Conservation (phyloP, 768 basidiomycete species). For the Grammothele lineata region DNA sequence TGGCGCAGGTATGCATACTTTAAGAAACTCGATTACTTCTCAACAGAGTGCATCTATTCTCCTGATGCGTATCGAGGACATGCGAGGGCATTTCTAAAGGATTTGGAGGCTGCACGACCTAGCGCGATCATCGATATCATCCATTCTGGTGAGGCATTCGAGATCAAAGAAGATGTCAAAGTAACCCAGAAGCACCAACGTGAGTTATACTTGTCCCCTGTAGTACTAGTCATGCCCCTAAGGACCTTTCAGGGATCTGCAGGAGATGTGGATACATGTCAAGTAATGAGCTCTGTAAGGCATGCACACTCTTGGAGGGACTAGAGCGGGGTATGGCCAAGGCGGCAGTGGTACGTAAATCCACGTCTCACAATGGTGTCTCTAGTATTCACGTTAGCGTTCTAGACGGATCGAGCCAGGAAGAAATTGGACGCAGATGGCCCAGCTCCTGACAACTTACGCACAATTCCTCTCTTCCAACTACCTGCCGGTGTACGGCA, state of each 20-base stretch:
- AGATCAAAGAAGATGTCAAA: constrained; percentile 80
- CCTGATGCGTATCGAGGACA: constrained; percentile 98
- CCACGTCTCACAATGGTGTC: not conserved
- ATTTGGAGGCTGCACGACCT: constrained; percentile 89
- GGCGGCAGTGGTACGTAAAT: constrained; percentile 42
- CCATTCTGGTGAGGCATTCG: constrained; percentile 91
- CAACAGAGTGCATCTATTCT: constrained; percentile 98
- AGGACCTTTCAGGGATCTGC: constrained; percentile 65
- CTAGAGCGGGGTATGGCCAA: constrained; percentile 75
- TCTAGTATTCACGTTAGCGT: no score
- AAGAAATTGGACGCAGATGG: constrained; percentile 58
- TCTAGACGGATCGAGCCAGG: constrained; percentile 64
- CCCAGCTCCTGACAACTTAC: constrained; percentile 59
- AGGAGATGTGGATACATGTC: constrained; percentile 93
- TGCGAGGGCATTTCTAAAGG: constrained; percentile 90
- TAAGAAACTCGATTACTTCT: constrained; percentile 98
- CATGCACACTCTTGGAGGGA: constrained; percentile 86
- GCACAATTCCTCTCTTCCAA: constrained; percentile 73
- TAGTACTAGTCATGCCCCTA: not conserved
- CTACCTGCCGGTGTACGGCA: constrained; percentile 20
- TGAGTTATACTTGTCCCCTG: constrained; percentile 35
- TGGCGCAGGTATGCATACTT: constrained; percentile 90
- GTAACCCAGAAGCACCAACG: constrained; percentile 81
- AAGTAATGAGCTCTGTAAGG: constrained; percentile 95
- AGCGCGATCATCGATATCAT: constrained; percentile 98